phyloP scores from a whole-genome alignment of 2,329 filamentous ascomycete species.

The Pestalotiopsis sp. region DNA sequence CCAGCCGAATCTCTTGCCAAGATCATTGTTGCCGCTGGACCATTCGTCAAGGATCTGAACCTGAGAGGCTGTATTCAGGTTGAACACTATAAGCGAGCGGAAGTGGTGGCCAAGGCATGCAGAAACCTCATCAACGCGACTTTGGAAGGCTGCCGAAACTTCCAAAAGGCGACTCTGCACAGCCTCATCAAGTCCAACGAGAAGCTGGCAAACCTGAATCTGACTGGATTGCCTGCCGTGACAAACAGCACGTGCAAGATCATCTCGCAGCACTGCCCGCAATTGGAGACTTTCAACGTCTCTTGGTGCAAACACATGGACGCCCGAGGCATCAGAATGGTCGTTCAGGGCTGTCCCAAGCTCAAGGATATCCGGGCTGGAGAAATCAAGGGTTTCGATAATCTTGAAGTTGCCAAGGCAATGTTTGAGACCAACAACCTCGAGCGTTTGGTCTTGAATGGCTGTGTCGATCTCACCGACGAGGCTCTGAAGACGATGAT shows the following conservation, averaged over 20 bases:
- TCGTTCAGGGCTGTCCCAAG: conserved; percentile 73
- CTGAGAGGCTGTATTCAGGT: conserved; percentile 90
- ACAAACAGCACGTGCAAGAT: conserved; percentile 87
- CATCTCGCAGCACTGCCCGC: conserved; percentile 77
- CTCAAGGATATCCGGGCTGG: conserved; percentile 81
- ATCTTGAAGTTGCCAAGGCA: conserved; percentile 69
- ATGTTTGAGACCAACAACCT: conserved; percentile 82
- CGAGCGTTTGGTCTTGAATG: conserved; percentile 79
- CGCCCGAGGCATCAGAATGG: conserved; percentile 70
- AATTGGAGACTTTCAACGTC: conserved; percentile 83
- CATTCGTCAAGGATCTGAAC: conserved; percentile 90
- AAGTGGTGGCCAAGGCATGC: conserved; percentile 81
- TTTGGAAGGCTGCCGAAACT: conserved; percentile 86
- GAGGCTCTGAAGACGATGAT: conserved; percentile 73
- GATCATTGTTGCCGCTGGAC: conserved; percentile 82
- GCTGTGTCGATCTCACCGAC: conserved; percentile 79
- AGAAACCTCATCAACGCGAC: conserved; percentile 86
- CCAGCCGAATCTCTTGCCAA: conserved; percentile 80
- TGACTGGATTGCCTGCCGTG: conserved; percentile 79
- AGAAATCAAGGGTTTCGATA: conserved; percentile 80
- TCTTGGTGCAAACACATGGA: conserved; percentile 93
- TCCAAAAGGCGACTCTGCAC: conserved; percentile 76
- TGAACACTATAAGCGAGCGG: conserved; percentile 75
- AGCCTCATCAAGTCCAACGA: conserved; percentile 75
- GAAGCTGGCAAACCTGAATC: conserved; percentile 79